Base-by-base conservation (phyloP, 208 protist species). In the Lotmaria passim region DNA sequence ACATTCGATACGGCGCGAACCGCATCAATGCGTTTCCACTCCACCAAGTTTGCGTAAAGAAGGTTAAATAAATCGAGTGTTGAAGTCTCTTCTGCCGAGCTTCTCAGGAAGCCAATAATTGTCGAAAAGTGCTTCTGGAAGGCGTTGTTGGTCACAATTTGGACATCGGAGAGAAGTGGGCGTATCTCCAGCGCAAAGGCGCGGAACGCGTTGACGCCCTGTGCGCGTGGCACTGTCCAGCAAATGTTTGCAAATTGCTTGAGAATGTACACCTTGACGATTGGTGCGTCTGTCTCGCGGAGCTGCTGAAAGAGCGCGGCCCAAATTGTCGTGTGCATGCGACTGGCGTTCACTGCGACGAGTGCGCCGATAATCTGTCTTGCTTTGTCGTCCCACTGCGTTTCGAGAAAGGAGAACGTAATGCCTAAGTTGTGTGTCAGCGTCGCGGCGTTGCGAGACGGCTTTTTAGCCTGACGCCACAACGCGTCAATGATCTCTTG, bases 301-400 rank as follows among this genome's bases (percentile, higher is more conserved):
- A 90, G 55, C 46, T 69, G 73, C 47, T 85, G 78, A 28, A 87
- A 75, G 7, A 90, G 53, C 7, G 85, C 85, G 0, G 81, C 81
- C 81, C 85, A 90, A 34, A 81, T 65, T 14, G 81, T 85, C 28
- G 75, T 71, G 57, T 65, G 64, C 71, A 77, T 77, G 17, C 56
- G 47, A 23, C 50, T 61, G 19, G 63, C 62, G 31, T 77, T 77
- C 23, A 71, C 56, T 6, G 48, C 62, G 15, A 77, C 33, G n/a
- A 77, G 71, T 6, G 71, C 57, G 7, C 71, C 71, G 17, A 77
- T 71, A 31, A 77, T 77, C 31, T 46, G 63, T 19, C 60, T 36
- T 8, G 63, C 71, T 60, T 64, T 71, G 33, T 71, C 56, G 3
- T 67, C 71, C 71, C 63, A 71, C 30, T 55, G 62, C 24, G 71